A percentile compares a stretch with the other conserved stretches of the same genome.
These are phyloP conservation scores for Rhodotorula sp. DNA, from an alignment of 1,284 basidiomycete genomes.

Conservation along the genomic window DNA sequence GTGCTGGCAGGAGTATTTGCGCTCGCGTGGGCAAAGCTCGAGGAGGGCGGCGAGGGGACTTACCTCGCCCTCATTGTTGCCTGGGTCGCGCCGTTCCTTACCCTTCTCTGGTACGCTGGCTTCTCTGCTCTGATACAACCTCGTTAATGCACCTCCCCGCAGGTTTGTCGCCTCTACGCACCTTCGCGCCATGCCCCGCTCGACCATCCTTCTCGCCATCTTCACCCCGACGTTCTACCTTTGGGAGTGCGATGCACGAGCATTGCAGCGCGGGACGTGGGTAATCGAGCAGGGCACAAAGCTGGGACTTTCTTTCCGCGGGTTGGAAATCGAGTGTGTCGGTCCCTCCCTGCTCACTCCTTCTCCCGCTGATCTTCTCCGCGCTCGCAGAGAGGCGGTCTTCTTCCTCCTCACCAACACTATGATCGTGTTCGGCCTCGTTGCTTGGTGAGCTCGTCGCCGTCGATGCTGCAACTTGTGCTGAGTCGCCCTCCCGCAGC, in stretches of 20 bases:
- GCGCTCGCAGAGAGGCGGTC: slow-evolving; percentile 44
- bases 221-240: slow-evolving; percentile 46
- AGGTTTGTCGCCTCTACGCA: slow-evolving; percentile 42
- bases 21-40: slow-evolving; percentile 30
- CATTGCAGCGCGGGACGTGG: slow-evolving; percentile 47
- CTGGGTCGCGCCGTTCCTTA: slow-evolving; percentile 46
- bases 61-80: slow-evolving; percentile 47
- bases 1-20: slow-evolving; percentile 27
- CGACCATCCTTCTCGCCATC: slow-evolving; percentile 36
- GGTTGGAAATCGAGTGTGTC: slow-evolving; percentile 46
- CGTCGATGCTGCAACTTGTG: no score
- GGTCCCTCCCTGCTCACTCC: no score
- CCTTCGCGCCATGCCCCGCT: slow-evolving; percentile 29
- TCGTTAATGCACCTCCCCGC: neutral
- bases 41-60: slow-evolving; percentile 34
- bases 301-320: slow-evolving; percentile 38
- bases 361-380: neutral
- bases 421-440: slow-evolving; percentile 45
- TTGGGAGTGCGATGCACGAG: slow-evolving; percentile 47
- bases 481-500: slow-evolving; percentile 3
- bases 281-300: slow-evolving; percentile 46
- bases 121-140: no score
- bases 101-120: slow-evolving; percentile 41
- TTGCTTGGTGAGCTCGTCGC: slow-evolving; percentile 33
- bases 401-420: slow-evolving; percentile 49